These are phyloP conservation scores for Alternaria tenuissima DNA, from an alignment of 2,329 filamentous ascomycete genomes.

Conservation along the genomic window DNA sequence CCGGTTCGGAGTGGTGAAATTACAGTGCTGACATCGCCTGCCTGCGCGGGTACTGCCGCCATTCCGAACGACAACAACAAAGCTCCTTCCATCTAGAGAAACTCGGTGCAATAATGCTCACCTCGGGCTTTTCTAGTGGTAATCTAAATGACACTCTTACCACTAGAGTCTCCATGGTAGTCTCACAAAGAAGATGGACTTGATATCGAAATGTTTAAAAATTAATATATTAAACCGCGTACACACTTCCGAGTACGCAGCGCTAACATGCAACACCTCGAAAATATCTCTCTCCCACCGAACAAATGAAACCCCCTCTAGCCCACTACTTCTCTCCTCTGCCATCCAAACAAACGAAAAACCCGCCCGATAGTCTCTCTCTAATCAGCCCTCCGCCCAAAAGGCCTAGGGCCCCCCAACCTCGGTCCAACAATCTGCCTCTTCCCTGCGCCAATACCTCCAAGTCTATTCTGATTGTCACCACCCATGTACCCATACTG, in stretches of 20 bases:
- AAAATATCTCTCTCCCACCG: background rate
- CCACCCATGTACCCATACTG: constrained; percentile 81
- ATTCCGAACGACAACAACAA: too few species aligned
- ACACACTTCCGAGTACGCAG: background rate
- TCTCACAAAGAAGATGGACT: too few species aligned
- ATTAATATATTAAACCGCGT: background rate
- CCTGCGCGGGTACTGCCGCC: too few species aligned
- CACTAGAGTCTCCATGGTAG: too few species aligned
- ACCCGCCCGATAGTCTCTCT: too few species aligned
- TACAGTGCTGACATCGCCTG: too few species aligned
- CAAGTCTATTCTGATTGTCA: constrained; percentile 73
- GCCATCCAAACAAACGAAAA: background rate
- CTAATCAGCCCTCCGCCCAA: constrained; percentile 41
- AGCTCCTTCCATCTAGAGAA: too few species aligned
- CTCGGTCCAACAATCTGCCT: constrained; percentile 82
- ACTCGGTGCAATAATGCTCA: too few species aligned
- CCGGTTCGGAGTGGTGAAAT: too few species aligned
- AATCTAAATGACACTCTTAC: too few species aligned
- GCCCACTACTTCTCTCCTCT: background rate
- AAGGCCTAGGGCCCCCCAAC: constrained; percentile 72
- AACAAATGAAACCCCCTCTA: background rate
- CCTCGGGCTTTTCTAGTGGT: too few species aligned
- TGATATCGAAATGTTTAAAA: background rate
- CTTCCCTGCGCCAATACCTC: constrained; percentile 66
- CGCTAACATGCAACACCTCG: background rate